Evolutionary conservation across 805 yeast genomes (phyloP).

Genomic region (Pichia deserticola): DNA sequence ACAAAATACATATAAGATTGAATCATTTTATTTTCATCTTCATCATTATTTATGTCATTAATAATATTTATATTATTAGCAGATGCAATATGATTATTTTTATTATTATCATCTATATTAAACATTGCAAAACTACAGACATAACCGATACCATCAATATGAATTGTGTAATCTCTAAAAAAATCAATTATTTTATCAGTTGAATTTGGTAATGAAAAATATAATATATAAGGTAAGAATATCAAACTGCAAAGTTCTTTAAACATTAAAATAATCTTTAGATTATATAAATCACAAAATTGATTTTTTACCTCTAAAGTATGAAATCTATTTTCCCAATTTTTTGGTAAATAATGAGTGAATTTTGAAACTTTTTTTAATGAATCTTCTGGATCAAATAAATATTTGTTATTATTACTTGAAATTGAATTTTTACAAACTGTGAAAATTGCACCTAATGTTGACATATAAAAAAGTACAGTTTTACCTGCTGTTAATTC

Average conservation of each 20-base stretch:
- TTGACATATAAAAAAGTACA: slow-evolving; percentile 78
- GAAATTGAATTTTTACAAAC: slow-evolving; percentile 65
- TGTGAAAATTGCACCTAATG: slow-evolving; percentile 86
- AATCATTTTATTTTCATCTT: slow-evolving; percentile 81
- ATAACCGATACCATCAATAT: slow-evolving; percentile 91
- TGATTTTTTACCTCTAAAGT: slow-evolving; percentile 78
- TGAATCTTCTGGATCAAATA: slow-evolving; percentile 93
- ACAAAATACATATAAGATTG: slow-evolving; percentile 82
- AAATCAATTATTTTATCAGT: slow-evolving; percentile 80
- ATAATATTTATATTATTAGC: slow-evolving; percentile 27
- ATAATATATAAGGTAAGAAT: slow-evolving; percentile 82
- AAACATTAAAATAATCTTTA: slow-evolving; percentile 61
- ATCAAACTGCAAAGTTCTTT: slow-evolving; percentile 78
- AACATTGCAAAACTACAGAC: slow-evolving; percentile 94
- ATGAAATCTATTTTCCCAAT: slow-evolving; percentile 83
- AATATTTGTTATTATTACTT: slow-evolving; percentile 37
- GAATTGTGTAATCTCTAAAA: slow-evolving; percentile 81
- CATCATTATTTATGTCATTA: slow-evolving; percentile 47
- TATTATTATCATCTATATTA: slow-evolving; percentile 53
- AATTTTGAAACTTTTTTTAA: slow-evolving; percentile 70
- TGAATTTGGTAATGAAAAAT: slow-evolving; percentile 70
- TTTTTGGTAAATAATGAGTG: slow-evolving; percentile 83
- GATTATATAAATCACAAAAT: slow-evolving; percentile 69
- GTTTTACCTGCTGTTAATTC: slow-evolving; percentile 79
- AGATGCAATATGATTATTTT: slow-evolving; percentile 12